Evolutionary conservation across 768 basidiomycete species (phyloP).

Genomic region (Calocera cornea): DNA sequence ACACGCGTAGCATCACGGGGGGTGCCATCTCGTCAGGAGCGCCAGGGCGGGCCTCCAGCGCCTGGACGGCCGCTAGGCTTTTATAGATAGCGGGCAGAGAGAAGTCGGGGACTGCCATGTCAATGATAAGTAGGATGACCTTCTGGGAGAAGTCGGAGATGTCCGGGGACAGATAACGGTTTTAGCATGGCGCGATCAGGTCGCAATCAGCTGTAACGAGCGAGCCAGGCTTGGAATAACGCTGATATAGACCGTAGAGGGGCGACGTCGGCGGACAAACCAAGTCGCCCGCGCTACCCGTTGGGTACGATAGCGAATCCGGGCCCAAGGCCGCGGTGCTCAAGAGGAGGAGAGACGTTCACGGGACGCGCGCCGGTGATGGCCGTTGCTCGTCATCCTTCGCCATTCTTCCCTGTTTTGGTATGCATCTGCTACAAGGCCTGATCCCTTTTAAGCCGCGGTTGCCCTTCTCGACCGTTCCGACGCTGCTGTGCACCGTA

Average conservation of each 20-base stretch:
- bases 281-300: neutral
- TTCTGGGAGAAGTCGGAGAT: constrained; percentile 4
- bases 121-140: neutral
- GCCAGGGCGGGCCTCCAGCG: neutral
- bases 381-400: neutral
- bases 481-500: neutral
- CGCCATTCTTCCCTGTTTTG: neutral
- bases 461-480: neutral
- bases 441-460: neutral
- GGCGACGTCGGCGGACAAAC: neutral
- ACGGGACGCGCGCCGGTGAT: neutral
- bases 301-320: neutral
- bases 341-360: neutral
- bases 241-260: neutral
- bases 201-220: constrained; percentile 5
- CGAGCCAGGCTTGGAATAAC: neutral
- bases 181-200: constrained; percentile 4
- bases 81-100: constrained; percentile 1
- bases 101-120: constrained; percentile 3
- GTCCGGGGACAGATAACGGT: constrained; percentile 5
- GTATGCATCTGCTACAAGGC: neutral
- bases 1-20: constrained; percentile 2
- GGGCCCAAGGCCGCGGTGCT: neutral
- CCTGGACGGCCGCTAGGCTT: neutral
- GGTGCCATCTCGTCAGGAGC: neutral